Percentiles rank a stretch among this genome's conserved stretches.
These are phyloP conservation scores for Aspergillus sp. DNA, from an alignment of 2,329 filamentous ascomycete species.

Conservation along the genomic window DNA sequence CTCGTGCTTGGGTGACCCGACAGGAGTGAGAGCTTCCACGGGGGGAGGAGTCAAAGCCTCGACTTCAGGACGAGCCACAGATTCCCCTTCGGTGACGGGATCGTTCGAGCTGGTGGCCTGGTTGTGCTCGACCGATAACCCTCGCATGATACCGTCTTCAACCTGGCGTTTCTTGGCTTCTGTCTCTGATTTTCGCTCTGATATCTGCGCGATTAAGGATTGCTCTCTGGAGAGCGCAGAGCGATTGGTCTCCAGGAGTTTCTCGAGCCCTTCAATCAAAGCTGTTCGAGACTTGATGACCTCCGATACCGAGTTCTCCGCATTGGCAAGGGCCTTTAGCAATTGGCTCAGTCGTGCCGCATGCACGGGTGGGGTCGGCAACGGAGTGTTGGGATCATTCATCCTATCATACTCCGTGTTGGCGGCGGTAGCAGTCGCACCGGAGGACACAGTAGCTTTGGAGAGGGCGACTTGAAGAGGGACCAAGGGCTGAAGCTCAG, in stretches of 20 bases:
- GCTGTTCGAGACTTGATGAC: conserved; percentile 80
- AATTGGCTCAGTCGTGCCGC: conserved; percentile 85
- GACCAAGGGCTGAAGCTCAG: conserved; percentile 74
- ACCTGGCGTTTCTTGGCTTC: conserved; percentile 85
- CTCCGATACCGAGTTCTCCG: conserved; percentile 84
- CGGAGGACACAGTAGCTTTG: conserved; percentile 69
- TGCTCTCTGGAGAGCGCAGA: conserved; percentile 69
- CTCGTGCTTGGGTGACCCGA: conserved; percentile 46
- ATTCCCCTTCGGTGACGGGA: conserved; percentile 24
- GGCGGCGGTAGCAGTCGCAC: conserved; percentile 66
- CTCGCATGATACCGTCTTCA: conserved; percentile 86
- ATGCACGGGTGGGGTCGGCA: conserved; percentile 83
- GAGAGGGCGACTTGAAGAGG: conserved; percentile 70
- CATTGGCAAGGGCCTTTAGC: conserved; percentile 83
- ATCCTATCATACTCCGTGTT: conserved; percentile 82
- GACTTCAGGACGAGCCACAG: conserved; percentile 66
- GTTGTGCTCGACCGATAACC: conserved; percentile 63
- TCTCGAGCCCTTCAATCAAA: conserved; percentile 78
- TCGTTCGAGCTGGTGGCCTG: conserved; percentile 46
- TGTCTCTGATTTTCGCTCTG: conserved; percentile 66
- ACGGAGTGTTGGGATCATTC: conserved; percentile 65
- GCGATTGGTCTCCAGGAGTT: conserved; percentile 73
- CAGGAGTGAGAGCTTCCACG: conserved; percentile 55
- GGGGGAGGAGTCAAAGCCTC: conserved; percentile 84
- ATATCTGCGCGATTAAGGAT: conserved; percentile 61